Conservation (phyloP, 2,329 filamentous ascomycete species). For the Blumeria hordei region DNA sequence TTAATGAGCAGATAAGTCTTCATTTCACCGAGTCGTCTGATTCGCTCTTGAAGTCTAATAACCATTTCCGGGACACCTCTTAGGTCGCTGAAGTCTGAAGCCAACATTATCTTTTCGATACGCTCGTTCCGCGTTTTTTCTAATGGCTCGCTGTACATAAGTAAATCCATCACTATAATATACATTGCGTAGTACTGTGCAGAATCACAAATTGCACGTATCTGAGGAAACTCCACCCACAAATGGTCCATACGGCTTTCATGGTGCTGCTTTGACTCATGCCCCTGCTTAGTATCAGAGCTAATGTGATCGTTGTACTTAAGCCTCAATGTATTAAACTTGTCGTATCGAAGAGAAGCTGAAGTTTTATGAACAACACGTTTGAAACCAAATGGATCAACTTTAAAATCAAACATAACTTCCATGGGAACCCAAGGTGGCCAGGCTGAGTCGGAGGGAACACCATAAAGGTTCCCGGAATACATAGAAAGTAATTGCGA, state of each 20-base stretch:
- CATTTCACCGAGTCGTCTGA: constrained; percentile 84
- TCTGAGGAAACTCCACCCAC: constrained; percentile 87
- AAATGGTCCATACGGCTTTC: constrained; percentile 86
- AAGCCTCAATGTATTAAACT: constrained; percentile 87
- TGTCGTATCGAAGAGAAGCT: constrained; percentile 81
- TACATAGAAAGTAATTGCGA: constrained; percentile 77
- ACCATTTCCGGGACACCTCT: constrained; percentile 87
- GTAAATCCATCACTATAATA: constrained; percentile 83
- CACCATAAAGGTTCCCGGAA: constrained; percentile 79
- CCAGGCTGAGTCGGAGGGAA: constrained; percentile 67
- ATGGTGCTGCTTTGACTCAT: constrained; percentile 26
- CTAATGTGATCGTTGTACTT: constrained; percentile 86
- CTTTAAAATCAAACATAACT: constrained; percentile 90
- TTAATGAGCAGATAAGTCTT: constrained; percentile 91
- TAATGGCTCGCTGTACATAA: constrained; percentile 86
- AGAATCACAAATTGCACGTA: constrained; percentile 89
- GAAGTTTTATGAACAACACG: constrained; percentile 93
- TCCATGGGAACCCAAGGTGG: constrained; percentile 97
- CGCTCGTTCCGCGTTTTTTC: constrained; percentile 94
- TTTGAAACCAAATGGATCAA: constrained; percentile 92
- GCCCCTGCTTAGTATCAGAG: constrained; percentile 25
- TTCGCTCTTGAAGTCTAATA: constrained; percentile 69
- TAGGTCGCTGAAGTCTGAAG: constrained; percentile 93
- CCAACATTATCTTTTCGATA: constrained; percentile 95
- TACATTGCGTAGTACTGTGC: constrained; percentile 95